These are phyloP conservation scores for Geoglossum glabrum DNA, from an alignment of 495 filamentous ascomycete genomes.

Conservation along the genomic window DNA sequence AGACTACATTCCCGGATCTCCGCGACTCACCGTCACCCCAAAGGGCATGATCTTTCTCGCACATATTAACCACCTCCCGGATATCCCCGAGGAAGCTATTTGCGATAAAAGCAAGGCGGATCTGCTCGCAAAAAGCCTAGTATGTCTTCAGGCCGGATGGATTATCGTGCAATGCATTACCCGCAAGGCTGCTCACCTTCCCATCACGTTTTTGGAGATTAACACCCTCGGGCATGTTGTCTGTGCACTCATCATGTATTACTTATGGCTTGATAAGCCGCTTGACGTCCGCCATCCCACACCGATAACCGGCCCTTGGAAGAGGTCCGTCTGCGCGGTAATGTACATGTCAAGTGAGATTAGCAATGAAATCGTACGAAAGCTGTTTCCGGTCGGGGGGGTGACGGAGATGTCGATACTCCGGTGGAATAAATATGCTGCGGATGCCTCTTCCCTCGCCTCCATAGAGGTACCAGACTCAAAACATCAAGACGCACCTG, in stretches of 20 bases:
- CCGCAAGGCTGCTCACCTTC: not conserved
- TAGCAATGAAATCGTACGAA: no score
- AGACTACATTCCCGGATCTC: no score
- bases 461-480: no score
- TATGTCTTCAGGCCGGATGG: slow-evolving; percentile 3
- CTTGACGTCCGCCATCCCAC: not conserved
- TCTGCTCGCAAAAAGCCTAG: slow-evolving; percentile 5
- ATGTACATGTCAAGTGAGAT: not conserved
- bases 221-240: slow-evolving; percentile 5
- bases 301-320: not conserved
- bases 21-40: slow-evolving; percentile 4
- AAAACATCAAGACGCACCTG: no score
- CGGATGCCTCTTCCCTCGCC: no score
- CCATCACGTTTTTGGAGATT: slow-evolving; percentile 1
- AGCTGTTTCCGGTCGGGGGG: no score
- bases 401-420: no score
- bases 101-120: slow-evolving; percentile 2
- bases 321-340: not conserved
- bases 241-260: slow-evolving; percentile 4
- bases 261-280: slow-evolving; percentile 7
- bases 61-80: not conserved
- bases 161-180: slow-evolving; percentile 3
- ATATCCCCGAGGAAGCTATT: not conserved
- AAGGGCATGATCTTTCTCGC: slow-evolving; percentile 3
- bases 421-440: no score